Evolutionary conservation across 495 filamentous ascomycete genomes (phyloP).

Genomic region (Jackrogersella minutella): DNA sequence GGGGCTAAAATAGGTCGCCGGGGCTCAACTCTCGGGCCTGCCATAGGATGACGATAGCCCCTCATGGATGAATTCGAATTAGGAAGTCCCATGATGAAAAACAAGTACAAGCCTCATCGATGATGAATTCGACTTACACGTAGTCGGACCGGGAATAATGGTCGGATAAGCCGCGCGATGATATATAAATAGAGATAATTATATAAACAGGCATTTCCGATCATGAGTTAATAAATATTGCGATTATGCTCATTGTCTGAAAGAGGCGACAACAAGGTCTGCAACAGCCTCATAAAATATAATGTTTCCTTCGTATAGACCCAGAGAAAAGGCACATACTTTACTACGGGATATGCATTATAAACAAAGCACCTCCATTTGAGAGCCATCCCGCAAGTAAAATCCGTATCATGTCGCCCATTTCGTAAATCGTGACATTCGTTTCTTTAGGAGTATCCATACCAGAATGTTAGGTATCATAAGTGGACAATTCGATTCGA

Average conservation of each 20-base stretch:
- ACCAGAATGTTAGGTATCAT: background rate
- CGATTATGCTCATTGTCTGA: no score
- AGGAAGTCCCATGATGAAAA: conserved; percentile 1
- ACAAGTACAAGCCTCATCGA: background rate
- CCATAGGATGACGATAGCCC: background rate
- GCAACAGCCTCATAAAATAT: no score
- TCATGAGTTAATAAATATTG: no score
- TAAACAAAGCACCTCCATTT: no score
- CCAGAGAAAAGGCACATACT: no score
- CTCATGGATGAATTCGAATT: background rate
- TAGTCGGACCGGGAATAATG: background rate
- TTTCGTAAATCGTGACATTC: background rate
- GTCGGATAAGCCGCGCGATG: background rate
- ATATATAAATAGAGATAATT: conserved; percentile 18
- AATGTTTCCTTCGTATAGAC: no score
- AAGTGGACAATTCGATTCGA: no score
- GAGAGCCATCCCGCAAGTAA: background rate
- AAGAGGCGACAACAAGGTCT: no score
- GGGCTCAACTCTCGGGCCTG: conserved; percentile 1
- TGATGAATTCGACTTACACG: background rate
- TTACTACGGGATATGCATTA: no score
- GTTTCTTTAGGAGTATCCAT: background rate
- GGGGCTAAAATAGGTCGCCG: no score
- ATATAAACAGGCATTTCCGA: background rate
- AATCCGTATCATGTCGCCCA: background rate